Percentiles rank a stretch among this genome's conserved stretches.
Conservation (phyloP, 345 rosid genomes). For the Odontarrhena argentea region DNA sequence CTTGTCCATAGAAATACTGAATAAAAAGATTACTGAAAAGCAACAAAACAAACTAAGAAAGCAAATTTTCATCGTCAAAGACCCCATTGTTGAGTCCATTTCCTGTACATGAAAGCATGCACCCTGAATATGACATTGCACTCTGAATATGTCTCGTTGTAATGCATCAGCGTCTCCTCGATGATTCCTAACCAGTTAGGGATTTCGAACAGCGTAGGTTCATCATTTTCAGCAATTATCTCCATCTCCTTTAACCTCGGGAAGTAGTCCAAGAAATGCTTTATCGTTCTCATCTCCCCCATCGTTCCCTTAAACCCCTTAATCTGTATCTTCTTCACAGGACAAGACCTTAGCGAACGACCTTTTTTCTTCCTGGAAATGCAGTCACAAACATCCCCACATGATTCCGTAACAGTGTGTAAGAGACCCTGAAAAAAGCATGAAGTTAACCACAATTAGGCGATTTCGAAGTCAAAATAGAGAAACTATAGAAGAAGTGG, state of each 20-base stretch:
- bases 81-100: constrained; percentile 13
- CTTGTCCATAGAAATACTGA: too few species aligned
- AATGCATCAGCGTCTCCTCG: constrained; percentile 13
- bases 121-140: constrained; percentile 18
- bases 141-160: constrained; percentile 12
- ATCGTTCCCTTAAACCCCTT: constrained; percentile 30
- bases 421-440: constrained; percentile 23
- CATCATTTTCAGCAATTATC: neutral
- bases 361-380: constrained; percentile 20
- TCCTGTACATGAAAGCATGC: neutral
- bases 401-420: constrained; percentile 8
- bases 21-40: neutral
- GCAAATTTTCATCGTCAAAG: constrained; percentile 1
- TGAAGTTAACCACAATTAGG: neutral
- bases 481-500: constrained; percentile 7
- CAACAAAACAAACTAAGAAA: neutral
- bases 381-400: constrained; percentile 34
- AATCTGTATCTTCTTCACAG: constrained; percentile 26
- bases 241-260: constrained; percentile 28
- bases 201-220: constrained; percentile 2
- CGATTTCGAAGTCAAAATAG: neutral
- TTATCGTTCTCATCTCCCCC: constrained; percentile 25
- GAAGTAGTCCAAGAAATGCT: constrained; percentile 33
- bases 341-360: constrained; percentile 9
- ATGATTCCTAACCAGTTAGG: constrained; percentile 13